A percentile compares a stretch with the other conserved stretches of the same genome.
These are phyloP conservation scores for Solanum aculeatissimum DNA, from an alignment of 305 asterid genomes.

Conservation along the genomic window DNA sequence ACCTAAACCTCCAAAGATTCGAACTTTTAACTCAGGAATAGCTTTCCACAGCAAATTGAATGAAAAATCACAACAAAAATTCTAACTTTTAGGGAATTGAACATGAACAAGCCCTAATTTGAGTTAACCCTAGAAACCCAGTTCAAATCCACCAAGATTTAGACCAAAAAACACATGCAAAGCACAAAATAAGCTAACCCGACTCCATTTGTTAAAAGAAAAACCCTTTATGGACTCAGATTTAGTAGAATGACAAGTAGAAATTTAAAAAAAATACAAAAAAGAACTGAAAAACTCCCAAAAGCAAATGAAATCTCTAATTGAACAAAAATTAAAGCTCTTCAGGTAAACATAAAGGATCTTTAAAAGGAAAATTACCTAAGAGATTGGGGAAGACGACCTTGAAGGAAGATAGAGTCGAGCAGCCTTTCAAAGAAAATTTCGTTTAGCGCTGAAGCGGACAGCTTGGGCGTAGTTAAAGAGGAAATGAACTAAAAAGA, in stretches of 20 bases:
- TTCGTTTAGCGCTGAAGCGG: background rate
- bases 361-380: background rate
- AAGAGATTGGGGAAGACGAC: background rate
- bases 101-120: slow-evolving; percentile 10
- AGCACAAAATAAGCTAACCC: background rate
- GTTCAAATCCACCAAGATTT: background rate
- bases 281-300: background rate
- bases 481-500: no score
- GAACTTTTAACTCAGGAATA: background rate
- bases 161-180: background rate
- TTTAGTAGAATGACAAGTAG: background rate
- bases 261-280: background rate
- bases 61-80: background rate
- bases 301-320: background rate
- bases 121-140: slow-evolving; percentile 11
- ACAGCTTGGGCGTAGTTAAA: background rate
- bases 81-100: slow-evolving; percentile 2
- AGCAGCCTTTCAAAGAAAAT: background rate
- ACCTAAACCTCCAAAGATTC: background rate
- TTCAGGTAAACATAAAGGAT: background rate
- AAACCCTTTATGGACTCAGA: background rate
- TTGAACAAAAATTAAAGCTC: background rate
- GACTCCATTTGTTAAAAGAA: background rate
- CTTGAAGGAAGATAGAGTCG: background rate
- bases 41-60: background rate